Conservation (phyloP, 768 basidiomycete species). For the Boletus pseudopeckii region DNA sequence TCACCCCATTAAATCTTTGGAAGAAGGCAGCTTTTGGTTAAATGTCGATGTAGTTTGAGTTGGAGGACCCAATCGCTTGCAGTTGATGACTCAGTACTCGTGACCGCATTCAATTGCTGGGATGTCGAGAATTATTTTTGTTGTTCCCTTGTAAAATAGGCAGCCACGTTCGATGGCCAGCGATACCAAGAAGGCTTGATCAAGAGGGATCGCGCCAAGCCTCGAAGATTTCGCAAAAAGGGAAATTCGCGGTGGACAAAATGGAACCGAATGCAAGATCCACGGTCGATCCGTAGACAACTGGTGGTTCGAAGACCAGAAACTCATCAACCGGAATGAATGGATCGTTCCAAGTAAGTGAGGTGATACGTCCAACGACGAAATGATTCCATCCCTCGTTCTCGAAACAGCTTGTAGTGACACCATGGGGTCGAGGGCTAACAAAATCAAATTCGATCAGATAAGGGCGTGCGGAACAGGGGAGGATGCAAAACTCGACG, state of each 20-base stretch:
- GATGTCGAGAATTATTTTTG: conserved; percentile 55
- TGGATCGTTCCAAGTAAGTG: conserved; percentile 61
- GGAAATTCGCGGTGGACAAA: conserved; percentile 43
- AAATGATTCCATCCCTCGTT: conserved; percentile 47
- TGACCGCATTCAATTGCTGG: conserved; percentile 50
- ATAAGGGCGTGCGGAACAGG: conserved; percentile 9
- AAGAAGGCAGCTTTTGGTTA: conserved; percentile 55
- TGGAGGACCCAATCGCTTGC: conserved; percentile 32
- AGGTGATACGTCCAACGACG: conserved; percentile 47
- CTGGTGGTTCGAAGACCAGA: conserved; percentile 50
- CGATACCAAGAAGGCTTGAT: conserved; percentile 47
- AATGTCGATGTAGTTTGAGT: conserved; percentile 45
- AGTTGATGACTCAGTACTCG: conserved; percentile 48
- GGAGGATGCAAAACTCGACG: conserved; percentile 18
- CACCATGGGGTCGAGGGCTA: conserved; percentile 48
- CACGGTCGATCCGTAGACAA: conserved; percentile 48
- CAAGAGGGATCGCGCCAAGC: conserved; percentile 41
- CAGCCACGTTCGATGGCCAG: conserved; percentile 49
- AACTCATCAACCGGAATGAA: conserved; percentile 46
- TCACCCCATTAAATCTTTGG: conserved; percentile 42
- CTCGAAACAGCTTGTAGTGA: conserved; percentile 48
- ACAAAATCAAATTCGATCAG: conserved; percentile 16
- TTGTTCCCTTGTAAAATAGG: conserved; percentile 55
- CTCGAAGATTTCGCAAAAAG: conserved; percentile 48
- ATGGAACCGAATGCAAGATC: conserved; percentile 57